phyloP scores from a whole-genome alignment of 2,329 filamentous ascomycete genomes.

The Cercospora janseana region DNA sequence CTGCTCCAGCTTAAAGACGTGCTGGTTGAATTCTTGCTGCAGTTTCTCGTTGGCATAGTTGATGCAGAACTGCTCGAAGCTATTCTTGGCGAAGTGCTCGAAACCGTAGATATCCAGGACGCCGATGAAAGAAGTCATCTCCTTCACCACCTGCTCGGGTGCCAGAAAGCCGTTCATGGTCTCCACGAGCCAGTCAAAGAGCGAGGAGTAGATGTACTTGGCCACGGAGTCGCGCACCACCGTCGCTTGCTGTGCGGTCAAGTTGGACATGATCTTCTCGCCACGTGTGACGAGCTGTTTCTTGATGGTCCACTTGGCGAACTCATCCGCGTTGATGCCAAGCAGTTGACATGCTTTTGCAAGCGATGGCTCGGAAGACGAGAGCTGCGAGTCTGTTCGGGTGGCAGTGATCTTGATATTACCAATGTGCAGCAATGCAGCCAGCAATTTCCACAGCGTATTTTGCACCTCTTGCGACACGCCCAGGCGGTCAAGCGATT shows the following conservation, averaged over 20 bases:
- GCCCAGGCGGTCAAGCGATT: slow-evolving; percentile 83
- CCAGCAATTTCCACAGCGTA: slow-evolving; percentile 85
- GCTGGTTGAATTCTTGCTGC: slow-evolving; percentile 98
- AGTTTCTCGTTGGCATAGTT: slow-evolving; percentile 99
- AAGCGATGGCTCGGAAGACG: slow-evolving; percentile 76
- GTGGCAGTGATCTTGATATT: slow-evolving; percentile 95
- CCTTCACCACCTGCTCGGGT: slow-evolving; percentile 77
- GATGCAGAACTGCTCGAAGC: slow-evolving; percentile 99
- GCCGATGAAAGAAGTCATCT: slow-evolving; percentile 88
- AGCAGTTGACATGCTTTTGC: slow-evolving; percentile 79
- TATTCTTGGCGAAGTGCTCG: slow-evolving; percentile 99
- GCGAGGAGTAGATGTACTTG: slow-evolving; percentile 96
- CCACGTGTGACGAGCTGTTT: slow-evolving; percentile 95
- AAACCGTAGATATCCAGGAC: slow-evolving; percentile 99
- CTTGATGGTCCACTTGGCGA: slow-evolving; percentile 98
- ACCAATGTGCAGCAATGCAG: slow-evolving; percentile 87
- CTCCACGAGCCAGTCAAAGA: slow-evolving; percentile 99
- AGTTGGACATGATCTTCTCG: slow-evolving; percentile 94
- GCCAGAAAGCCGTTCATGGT: slow-evolving; percentile 90
- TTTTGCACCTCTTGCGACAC: slow-evolving; percentile 70
- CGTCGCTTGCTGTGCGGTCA: slow-evolving; percentile 87
- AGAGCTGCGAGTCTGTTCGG: slow-evolving; percentile 79
- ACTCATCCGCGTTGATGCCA: slow-evolving; percentile 80
- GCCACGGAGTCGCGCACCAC: slow-evolving; percentile 96
- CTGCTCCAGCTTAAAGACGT: slow-evolving; percentile 98